Evolutionary conservation across 108 stramenopile species (phyloP), one percentile per base, ranked within the genome.

Genomic region (Discostella pseudostelligera): DNA sequence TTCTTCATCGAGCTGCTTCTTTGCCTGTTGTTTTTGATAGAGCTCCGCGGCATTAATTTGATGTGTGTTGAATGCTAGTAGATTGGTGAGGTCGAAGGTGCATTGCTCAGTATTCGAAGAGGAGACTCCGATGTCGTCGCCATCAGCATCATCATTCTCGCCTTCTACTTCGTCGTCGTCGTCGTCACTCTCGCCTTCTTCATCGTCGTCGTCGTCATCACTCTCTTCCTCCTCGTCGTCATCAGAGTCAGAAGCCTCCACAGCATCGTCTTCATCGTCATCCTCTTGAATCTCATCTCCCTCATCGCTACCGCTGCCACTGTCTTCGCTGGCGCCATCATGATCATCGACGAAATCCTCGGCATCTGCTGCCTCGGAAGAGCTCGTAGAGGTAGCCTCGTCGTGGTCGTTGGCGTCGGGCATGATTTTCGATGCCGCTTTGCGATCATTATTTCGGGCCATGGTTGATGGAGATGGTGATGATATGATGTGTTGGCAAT

Each of bases 41-140:
- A 94, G 83, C 19, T 70, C 67, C 9, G 64, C 49, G 10, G 62
- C 16, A 47, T 84, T 72, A 51, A 92, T 49, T 59, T 87, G 87
- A 67, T 92, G 86, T 8, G 91, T 81, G 67, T 89, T 92, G 56
- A 89, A 79, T 0, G 86, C 83, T 7, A 82, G 20, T 58, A 94
- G 65, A 62, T 94, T 90, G 59, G 74, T 50, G 11, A 91, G 54
- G 62, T 90, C 89, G 67, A 94, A 87, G 29, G 84, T 85, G 70
- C 86, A 91, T 22, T 83, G 78, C 73, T 93, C 92, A 22, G 42
- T 59, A 20, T 48, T 48, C 42, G 53, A 68, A 3, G 32, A 45
- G 35, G 62, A 70, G 16, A 58, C 57, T 42, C 73, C 70, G 11
- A 61, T 58, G 8, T 77, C 72, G 28, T 75, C 69, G 16, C 42